Conservation (phyloP, 148 eudicot genomes). For the Pharnaceum exiguum region DNA sequence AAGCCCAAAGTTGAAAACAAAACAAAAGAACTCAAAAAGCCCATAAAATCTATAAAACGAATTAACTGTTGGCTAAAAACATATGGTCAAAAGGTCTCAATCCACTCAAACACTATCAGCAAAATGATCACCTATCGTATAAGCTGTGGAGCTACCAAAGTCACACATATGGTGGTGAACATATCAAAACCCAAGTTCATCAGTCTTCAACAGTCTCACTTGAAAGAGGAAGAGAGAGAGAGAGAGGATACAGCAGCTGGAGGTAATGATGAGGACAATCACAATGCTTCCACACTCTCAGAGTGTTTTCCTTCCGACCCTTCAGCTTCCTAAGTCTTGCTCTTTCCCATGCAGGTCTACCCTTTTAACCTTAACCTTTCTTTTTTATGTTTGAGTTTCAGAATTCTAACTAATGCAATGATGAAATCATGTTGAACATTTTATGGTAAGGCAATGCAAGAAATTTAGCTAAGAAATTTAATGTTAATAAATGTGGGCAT, state of each 20-base stretch:
- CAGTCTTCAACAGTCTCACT: neutral
- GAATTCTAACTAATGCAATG: neutral
- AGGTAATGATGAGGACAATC: constrained; percentile 9
- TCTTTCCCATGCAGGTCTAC: constrained; percentile 12
- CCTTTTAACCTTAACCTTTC: neutral
- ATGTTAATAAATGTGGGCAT: too few relatives aligned
- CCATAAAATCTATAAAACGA: neutral
- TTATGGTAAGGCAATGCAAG: too few relatives aligned
- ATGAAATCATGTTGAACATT: neutral
- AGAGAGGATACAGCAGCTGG: neutral
- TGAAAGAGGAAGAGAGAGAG: neutral
- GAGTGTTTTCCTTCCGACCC: constrained; percentile 4
- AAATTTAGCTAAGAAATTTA: too few relatives aligned
- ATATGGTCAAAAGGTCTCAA: constrained; percentile 10
- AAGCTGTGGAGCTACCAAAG: neutral
- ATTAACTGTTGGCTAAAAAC: too few relatives aligned
- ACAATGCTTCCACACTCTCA: constrained; percentile 7
- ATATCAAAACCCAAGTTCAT: neutral
- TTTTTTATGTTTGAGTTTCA: neutral
- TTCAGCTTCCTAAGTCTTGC: constrained; percentile 4
- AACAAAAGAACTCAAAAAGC: too few relatives aligned
- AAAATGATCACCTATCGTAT: neutral
- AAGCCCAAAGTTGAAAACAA: neutral
- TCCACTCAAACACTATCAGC: constrained; percentile 35
- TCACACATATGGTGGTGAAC: constrained; percentile 5